Base-by-base conservation (phyloP, 768 basidiomycete species). In the Exsudoporus frostii region DNA sequence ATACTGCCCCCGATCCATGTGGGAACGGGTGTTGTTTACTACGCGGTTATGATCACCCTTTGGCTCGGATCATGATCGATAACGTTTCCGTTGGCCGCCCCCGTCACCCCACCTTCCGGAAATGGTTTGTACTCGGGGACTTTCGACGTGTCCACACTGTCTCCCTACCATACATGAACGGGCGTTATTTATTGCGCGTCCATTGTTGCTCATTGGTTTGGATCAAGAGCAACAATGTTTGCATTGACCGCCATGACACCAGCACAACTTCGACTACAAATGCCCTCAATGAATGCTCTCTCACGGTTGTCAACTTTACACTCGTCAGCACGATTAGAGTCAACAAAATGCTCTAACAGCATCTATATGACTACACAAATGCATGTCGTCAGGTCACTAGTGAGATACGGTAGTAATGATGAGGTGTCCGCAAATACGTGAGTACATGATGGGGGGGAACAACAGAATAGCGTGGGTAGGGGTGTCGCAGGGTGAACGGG, bases 401-500 rank as follows among this genome's bases (percentile, higher is more conserved):
- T 50, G 13, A 25, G 13, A 39, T 48, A 47, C 3, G 45, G 50
- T 34, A 29, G 46, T 37, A 25, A 41, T 22, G 25, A 15, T 9
- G 6, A 30, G 53, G 56, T 65, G 52, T 62, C 59, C 59, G 27
- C 33, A 43, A 14, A 19, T 47, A 8, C n/a, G 36, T 45, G 34
- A 27, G 14, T 36, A 19, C 27, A 34, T 4, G 34, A 38, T 41
- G 34, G 33, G 8, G 19, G 3, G 29, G 14, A 38, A 45, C 22
- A 61, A 34, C 37, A 33, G 7, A 44, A 44, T 53, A 39, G 59
- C 36, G 15, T 7, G 34, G 6, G 20, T 49, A 25, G 27, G 43
- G 58, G 60, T 60, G 50, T 60, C 64, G 58, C 66, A 45, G 19
- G 45, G 17, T 57, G 13, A 54, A 51, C 6, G 47, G 15, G 30